Conservation (phyloP, 495 filamentous ascomycete genomes). For the Melanomma pulvis-pyrius region DNA sequence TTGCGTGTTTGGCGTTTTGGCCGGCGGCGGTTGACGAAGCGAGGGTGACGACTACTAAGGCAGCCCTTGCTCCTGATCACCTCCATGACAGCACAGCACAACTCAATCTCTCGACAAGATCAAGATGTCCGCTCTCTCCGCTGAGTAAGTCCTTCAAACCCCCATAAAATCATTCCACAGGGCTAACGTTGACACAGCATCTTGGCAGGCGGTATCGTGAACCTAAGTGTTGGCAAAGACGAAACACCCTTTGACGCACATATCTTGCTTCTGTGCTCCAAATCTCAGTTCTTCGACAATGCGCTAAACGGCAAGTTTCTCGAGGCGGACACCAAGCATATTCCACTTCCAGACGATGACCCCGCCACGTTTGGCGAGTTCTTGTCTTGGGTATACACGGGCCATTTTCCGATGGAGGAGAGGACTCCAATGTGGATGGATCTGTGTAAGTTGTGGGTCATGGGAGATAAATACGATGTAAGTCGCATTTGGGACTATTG, state of each 20-base stretch:
- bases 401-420: not conserved
- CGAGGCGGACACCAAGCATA: conserved; percentile 8
- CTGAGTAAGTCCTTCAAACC: not conserved
- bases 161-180: not conserved
- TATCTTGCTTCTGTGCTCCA: conserved; percentile 10
- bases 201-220: conserved; percentile 17
- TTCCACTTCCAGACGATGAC: conserved; percentile 18
- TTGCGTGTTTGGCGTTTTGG: not conserved
- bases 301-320: conserved; percentile 19
- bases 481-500: not conserved
- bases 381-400: conserved; percentile 15
- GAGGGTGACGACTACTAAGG: not conserved
- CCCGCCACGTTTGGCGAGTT: conserved; percentile 18
- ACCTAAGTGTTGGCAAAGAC: conserved; percentile 4
- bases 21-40: too few relatives aligned
- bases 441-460: conserved; percentile 11
- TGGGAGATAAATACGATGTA: conserved; percentile 17
- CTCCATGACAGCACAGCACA: not conserved
- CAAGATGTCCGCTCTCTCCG: not conserved
- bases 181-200: not conserved
- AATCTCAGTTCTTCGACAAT: conserved; percentile 24
- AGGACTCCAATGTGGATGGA: not conserved
- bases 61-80: not conserved
- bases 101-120: not conserved
- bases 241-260: conserved; percentile 20